Evolutionary conservation across 768 basidiomycete species (phyloP).

Genomic region (Phanerodontia chrysosporium): DNA sequence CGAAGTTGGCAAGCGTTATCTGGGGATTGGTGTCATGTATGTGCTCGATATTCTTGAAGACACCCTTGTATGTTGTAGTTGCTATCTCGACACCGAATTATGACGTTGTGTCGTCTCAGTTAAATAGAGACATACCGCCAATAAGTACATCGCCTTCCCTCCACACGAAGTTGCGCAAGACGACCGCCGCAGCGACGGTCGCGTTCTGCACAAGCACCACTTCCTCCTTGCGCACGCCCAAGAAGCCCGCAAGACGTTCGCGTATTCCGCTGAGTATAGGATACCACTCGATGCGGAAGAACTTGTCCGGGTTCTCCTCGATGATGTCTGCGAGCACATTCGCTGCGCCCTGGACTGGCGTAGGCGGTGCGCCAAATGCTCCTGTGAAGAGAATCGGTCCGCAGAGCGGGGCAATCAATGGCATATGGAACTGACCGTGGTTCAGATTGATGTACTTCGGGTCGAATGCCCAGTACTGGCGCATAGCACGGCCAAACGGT

Average conservation of each 20-base stretch:
- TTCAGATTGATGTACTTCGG: constrained; percentile 60
- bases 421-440: constrained; percentile 38
- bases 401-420: neutral
- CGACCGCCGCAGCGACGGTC: constrained; percentile 57
- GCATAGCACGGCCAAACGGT: constrained; percentile 52
- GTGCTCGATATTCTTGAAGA: constrained; percentile 45
- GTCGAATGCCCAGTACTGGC: constrained; percentile 50
- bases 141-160: constrained; percentile 60
- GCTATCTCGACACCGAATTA: too few relatives aligned
- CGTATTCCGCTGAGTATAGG: constrained; percentile 37
- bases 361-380: constrained; percentile 54
- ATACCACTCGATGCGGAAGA: constrained; percentile 37
- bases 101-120: constrained; percentile 9
- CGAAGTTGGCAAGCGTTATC: constrained; percentile 45
- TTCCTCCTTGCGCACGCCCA: constrained; percentile 52
- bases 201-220: constrained; percentile 55
- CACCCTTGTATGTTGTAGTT: constrained; percentile 50
- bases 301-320: constrained; percentile 56
- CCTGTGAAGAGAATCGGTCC: constrained; percentile 31
- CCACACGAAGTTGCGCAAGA: constrained; percentile 64
- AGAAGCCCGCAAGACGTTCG: constrained; percentile 38
- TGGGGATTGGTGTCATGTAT: constrained; percentile 51
- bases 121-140: constrained; percentile 38
- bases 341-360: constrained; percentile 44
- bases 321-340: constrained; percentile 36